Percentiles rank a stretch among this genome's conserved stretches.
These are phyloP conservation scores for Calocybe gambosa DNA, from an alignment of 1,284 basidiomycete genomes.

Conservation along the genomic window DNA sequence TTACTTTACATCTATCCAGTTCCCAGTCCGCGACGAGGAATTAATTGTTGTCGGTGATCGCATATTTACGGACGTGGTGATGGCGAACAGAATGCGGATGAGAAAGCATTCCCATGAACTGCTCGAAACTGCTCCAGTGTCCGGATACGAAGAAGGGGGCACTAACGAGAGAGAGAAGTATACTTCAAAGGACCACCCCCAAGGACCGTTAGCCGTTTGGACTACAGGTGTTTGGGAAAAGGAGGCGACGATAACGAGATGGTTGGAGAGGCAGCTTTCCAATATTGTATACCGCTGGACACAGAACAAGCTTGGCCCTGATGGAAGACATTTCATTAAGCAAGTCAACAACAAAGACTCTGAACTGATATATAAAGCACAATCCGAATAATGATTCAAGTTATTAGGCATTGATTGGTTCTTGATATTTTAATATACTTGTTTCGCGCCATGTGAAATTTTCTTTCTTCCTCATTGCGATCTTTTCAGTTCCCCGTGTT, in stretches of 20 bases:
- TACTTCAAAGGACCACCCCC: conserved; percentile 1
- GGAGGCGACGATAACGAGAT: conserved; percentile 56
- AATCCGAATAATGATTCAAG: too few species aligned
- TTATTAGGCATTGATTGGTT: too few species aligned
- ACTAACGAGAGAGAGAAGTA: conserved; percentile 16
- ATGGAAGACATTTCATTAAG: conserved; percentile 9
- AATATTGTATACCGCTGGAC: conserved; percentile 38
- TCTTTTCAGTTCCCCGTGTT: neutral
- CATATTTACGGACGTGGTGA: conserved; percentile 84
- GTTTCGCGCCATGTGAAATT: neutral
- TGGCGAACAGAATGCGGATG: conserved; percentile 68
- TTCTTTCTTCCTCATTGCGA: neutral
- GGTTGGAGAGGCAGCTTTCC: conserved; percentile 48
- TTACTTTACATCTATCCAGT: conserved; percentile 54
- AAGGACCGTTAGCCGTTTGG: conserved; percentile 59
- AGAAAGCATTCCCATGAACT: conserved; percentile 16
- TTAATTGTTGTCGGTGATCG: conserved; percentile 87
- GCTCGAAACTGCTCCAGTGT: conserved; percentile 16
- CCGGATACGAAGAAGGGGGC: conserved; percentile 21
- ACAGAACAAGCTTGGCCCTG: neutral
- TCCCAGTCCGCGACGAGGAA: conserved; percentile 49
- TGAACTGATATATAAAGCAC: too few species aligned
- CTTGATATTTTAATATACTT: neutral
- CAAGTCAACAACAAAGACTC: neutral
- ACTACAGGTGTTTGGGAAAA: conserved; percentile 63